These are phyloP conservation scores for Debaryomycetaceae sp. DNA, from an alignment of 1,139 yeast genomes.

Conservation along the genomic window DNA sequence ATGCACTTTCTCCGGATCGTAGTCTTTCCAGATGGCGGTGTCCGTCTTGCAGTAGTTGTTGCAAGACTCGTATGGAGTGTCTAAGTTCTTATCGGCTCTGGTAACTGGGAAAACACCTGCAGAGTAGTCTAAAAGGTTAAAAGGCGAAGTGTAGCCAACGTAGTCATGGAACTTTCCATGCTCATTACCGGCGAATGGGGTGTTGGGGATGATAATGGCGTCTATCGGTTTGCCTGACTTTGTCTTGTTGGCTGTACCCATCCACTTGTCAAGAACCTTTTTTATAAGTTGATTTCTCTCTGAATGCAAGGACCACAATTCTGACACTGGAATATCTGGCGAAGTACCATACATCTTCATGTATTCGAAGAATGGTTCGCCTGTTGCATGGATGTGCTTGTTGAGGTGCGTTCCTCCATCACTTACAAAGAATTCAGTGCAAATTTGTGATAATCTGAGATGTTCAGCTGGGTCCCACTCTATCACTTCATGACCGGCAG, in stretches of 20 bases:
- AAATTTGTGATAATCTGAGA: conserved; percentile 29
- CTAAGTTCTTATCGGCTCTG: conserved; percentile 44
- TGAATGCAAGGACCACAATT: conserved; percentile 41
- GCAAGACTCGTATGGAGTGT: conserved; percentile 16
- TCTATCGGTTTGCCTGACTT: conserved; percentile 43
- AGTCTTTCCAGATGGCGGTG: conserved; percentile 26
- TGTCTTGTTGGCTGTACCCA: conserved; percentile 25
- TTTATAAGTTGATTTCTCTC: conserved; percentile 31
- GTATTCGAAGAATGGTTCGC: conserved; percentile 40
- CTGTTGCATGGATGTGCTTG: conserved; percentile 30
- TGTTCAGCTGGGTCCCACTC: conserved; percentile 44
- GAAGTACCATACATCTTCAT: conserved; percentile 21
- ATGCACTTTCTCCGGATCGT: conserved; percentile 53
- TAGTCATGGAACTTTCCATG: conserved; percentile 31
- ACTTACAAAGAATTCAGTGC: conserved; percentile 39
- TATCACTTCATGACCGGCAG: conserved; percentile 58
- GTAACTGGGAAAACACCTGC: conserved; percentile 61
- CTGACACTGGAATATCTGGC: conserved; percentile 21
- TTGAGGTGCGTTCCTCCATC: conserved; percentile 42
- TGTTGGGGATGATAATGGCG: conserved; percentile 45
- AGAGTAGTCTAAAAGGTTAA: conserved; percentile 57
- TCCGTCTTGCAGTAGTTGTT: conserved; percentile 16
- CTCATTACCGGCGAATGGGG: conserved; percentile 47
- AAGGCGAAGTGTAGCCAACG: conserved; percentile 53
- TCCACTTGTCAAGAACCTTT: conserved; percentile 37